Base-by-base conservation (phyloP, 352 stramenopile genomes). In the Globisporangium lucens region DNA sequence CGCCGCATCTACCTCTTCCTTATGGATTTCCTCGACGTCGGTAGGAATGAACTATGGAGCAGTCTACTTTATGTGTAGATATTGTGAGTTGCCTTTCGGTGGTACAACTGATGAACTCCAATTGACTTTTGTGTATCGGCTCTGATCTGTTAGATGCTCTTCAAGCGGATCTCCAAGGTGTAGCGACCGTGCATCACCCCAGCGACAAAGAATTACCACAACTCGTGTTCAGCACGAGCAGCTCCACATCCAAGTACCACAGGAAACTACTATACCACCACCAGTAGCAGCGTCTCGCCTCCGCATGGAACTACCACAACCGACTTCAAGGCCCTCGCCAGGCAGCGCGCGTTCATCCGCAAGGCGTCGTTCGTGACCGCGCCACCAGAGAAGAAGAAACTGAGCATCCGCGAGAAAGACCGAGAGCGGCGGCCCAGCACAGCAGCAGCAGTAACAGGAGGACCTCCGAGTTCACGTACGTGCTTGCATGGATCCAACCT, bases 281-380 rank as follows among this genome's bases (percentile, higher is more conserved):
- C 1, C 55, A 46, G 20, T 17, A 46, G 20, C 7, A 20, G 9
- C 4, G 8, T 43, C 59, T 2, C 49, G 47, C 15, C 41, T 17
- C 30, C 5, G 6, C 47, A 43, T 12, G 15, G 8, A 10, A 56
- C 30, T 20, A 56, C 13, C 62, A 13, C 56, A 10, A 58, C 47
- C 1, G 66, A 77, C 10, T 80, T 89, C 41, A 75, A 64, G 12
- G 79, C 81, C 8, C 74, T 91, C 12, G 69, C 79, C 4, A 89
- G 86, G 66, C 80, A 91, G 69, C 80, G 83, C 9, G 83, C 83
- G 13, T 89, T 89, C 61, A 75, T 86, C 43, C 70, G 76, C 46
- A 89, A 89, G 36, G 67, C 72, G 2, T 82, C 77, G 43, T 53
- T 76, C 13, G 61, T 74, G 12, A 69, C 63, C 1, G 53, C 74